phyloP scores from a whole-genome alignment of 805 yeast genomes.

The Millerago galiae region DNA sequence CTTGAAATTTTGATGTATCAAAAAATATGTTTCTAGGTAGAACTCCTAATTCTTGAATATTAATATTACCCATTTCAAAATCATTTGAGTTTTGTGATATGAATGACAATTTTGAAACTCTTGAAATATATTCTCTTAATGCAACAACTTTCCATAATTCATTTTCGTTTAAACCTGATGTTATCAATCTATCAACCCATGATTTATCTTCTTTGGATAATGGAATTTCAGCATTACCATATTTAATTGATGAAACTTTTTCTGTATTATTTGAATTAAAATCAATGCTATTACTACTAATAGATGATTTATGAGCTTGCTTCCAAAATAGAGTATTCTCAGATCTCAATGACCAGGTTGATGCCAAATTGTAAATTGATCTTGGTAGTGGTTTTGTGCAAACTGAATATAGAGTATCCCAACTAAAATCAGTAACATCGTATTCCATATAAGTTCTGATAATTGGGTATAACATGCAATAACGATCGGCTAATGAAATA shows the following conservation, averaged over 20 bases:
- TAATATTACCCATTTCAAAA: constrained; percentile 14
- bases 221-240: constrained; percentile 40
- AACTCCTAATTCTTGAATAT: constrained; percentile 29
- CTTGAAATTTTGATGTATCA: constrained; percentile 28
- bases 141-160: constrained; percentile 82
- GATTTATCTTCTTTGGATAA: constrained; percentile 59
- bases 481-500: constrained; percentile 69
- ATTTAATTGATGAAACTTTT: constrained; percentile 26
- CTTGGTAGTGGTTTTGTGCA: constrained; percentile 63
- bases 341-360: constrained; percentile 66
- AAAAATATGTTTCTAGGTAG: constrained; percentile 49
- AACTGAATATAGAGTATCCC: constrained; percentile 62
- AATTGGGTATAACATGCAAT: constrained; percentile 78
- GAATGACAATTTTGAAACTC: constrained; percentile 41
- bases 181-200: constrained; percentile 66
- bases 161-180: constrained; percentile 64
- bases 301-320: constrained; percentile 30
- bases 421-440: constrained; percentile 63
- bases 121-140: constrained; percentile 59
- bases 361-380: constrained; percentile 54
- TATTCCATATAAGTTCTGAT: constrained; percentile 70
- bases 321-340: constrained; percentile 79
- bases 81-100: constrained; percentile 20
- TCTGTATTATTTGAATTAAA: constrained; percentile 20
- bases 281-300: constrained; percentile 37